These are phyloP conservation scores for Xylaria telfairii DNA, from an alignment of 495 filamentous ascomycete genomes.

Conservation along the genomic window DNA sequence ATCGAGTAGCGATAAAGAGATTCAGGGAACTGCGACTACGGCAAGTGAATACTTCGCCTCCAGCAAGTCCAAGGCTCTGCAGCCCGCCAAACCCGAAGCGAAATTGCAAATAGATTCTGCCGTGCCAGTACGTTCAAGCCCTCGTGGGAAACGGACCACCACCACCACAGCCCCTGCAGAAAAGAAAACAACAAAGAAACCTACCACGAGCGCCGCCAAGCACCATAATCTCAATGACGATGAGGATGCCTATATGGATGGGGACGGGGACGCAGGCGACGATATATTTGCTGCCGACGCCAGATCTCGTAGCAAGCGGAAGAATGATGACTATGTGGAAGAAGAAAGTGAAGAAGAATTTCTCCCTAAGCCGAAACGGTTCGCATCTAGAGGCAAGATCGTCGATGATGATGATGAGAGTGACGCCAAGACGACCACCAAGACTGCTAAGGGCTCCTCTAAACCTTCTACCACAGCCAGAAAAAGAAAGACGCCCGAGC, in stretches of 20 bases:
- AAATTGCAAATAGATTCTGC: constrained; percentile 40
- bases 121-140: constrained; percentile 46
- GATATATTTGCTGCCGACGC: constrained; percentile 75
- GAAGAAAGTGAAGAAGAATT: constrained; percentile 65
- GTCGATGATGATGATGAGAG: constrained; percentile 52
- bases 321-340: constrained; percentile 72
- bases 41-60: constrained; percentile 58
- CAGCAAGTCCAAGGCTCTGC: constrained; percentile 45
- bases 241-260: constrained; percentile 61
- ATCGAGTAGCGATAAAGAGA: constrained; percentile 35
- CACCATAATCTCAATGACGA: constrained; percentile 46
- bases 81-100: constrained; percentile 42
- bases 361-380: constrained; percentile 55
- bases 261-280: constrained; percentile 69
- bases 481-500: constrained; percentile 55
- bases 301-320: constrained; percentile 60
- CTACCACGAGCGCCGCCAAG: constrained; percentile 38
- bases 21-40: constrained; percentile 52
- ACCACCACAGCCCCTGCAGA: constrained; percentile 34
- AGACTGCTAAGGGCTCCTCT: constrained; percentile 43
- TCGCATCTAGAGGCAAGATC: constrained; percentile 49
- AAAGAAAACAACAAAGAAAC: constrained; percentile 40
- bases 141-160: constrained; percentile 44
- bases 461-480: constrained; percentile 46
- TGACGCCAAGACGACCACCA: constrained; percentile 34